Percentiles rank a stretch among this genome's conserved stretches.
Conservation (phyloP, 1,284 basidiomycete species). For the Boletus albobrunnescens region DNA sequence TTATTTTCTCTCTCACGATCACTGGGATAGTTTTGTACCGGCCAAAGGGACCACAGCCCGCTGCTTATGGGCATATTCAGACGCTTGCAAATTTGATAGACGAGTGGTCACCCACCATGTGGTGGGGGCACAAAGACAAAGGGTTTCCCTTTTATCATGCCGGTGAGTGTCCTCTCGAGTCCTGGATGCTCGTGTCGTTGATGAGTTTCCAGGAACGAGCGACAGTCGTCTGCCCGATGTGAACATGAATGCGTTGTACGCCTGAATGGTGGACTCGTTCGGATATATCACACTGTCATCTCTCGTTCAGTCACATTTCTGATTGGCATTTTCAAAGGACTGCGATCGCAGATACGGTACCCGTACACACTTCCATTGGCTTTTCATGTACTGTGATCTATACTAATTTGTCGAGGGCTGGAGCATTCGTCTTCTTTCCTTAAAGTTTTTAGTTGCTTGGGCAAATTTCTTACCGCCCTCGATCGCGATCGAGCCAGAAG, state of each 20-base stretch:
- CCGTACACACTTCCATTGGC: background rate
- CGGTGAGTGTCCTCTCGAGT: slow-evolving; percentile 14
- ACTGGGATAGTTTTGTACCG: slow-evolving; percentile 15
- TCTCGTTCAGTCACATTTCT: background rate
- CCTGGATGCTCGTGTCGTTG: background rate
- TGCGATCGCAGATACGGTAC: background rate
- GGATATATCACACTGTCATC: background rate
- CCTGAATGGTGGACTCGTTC: background rate
- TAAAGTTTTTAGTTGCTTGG: slow-evolving; percentile 1
- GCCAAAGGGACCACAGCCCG: slow-evolving; percentile 28
- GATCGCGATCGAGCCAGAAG: slow-evolving; percentile 25
- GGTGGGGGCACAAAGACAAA: slow-evolving; percentile 31
- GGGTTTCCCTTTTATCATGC: slow-evolving; percentile 13
- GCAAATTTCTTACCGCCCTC: slow-evolving; percentile 5
- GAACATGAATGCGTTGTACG: slow-evolving; percentile 24
- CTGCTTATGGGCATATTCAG: slow-evolving; percentile 32
- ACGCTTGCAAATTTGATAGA: slow-evolving; percentile 34
- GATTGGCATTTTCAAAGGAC: background rate
- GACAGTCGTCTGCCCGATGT: slow-evolving; percentile 22
- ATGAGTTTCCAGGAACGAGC: slow-evolving; percentile 21
- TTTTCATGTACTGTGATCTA: background rate
- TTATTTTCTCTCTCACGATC: slow-evolving; percentile 21
- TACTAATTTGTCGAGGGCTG: background rate
- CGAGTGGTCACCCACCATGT: slow-evolving; percentile 34
- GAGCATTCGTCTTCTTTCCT: background rate